phyloP scores from a whole-genome alignment of 805 yeast species.

The Torulaspora delbrueckii region DNA sequence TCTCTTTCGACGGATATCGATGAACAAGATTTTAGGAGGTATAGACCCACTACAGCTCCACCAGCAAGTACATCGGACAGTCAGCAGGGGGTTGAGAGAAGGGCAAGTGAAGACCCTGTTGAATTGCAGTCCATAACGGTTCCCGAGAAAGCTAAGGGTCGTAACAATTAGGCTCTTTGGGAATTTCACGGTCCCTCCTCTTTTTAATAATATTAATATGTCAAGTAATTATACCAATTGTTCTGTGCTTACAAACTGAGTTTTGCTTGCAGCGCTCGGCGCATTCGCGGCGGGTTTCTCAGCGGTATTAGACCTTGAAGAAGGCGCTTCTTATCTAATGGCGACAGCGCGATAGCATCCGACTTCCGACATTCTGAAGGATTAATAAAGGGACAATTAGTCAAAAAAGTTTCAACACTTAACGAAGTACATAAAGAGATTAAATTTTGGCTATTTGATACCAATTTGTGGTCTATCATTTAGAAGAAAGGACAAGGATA shows the following conservation, averaged over 20 bases:
- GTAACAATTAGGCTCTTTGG: not conserved
- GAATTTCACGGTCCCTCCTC: not conserved
- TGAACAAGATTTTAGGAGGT: conserved; percentile 18
- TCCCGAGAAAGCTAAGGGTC: conserved; percentile 12
- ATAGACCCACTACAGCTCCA: conserved; percentile 3
- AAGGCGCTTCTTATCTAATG: not conserved
- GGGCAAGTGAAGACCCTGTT: not conserved
- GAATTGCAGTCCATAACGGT: conserved; percentile 9
- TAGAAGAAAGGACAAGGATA: not conserved
- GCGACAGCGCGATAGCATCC: not conserved
- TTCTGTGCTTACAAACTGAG: not conserved
- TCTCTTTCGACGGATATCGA: conserved; percentile 10
- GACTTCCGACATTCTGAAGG: not conserved
- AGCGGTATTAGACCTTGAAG: not conserved
- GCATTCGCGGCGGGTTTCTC: not conserved
- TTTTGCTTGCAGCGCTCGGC: not conserved
- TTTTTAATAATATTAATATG: conserved; percentile 1
- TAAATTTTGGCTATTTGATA: not conserved
- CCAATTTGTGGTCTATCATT: not conserved
- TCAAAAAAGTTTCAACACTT: not conserved
- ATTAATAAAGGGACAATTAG: not conserved
- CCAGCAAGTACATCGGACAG: not conserved
- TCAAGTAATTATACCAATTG: not conserved
- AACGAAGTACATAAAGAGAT: not conserved
- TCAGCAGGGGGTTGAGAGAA: not conserved